phyloP scores from a whole-genome alignment of 345 rosid species.

The Gossypium anomalum region DNA sequence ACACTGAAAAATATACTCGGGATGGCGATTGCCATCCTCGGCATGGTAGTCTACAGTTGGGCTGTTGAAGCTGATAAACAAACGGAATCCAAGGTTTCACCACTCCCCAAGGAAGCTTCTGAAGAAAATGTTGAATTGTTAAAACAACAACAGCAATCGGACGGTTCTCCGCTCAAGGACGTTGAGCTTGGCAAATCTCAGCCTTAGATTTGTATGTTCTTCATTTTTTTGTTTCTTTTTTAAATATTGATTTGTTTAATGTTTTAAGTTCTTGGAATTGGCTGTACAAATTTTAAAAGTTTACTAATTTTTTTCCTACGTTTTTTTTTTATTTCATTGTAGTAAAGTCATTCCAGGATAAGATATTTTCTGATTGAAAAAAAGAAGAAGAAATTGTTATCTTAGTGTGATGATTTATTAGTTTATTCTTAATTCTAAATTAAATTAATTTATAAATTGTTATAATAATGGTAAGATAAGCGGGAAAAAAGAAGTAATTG shows the following conservation, averaged over 20 bases:
- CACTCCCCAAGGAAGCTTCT: neutral
- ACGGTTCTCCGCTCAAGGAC: conserved; percentile 16
- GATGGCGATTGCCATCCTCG: conserved; percentile 36
- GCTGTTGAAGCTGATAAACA: conserved; percentile 30
- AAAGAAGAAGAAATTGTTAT: neutral
- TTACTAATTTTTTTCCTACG: neutral
- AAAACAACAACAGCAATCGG: conserved; percentile 14
- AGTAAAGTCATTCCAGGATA: neutral
- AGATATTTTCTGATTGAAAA: no score
- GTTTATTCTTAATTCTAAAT: neutral
- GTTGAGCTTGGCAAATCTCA: conserved; percentile 23
- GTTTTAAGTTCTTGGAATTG: neutral
- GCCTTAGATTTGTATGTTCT: neutral
- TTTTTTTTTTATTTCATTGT: neutral
- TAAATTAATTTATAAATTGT: no score
- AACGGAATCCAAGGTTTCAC: neutral
- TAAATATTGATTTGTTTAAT: neutral
- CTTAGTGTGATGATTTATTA: neutral
- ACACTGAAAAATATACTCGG: conserved; percentile 37
- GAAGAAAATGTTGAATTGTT: conserved; percentile 21
- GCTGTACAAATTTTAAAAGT: neutral
- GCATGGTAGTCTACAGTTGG: conserved; percentile 38
- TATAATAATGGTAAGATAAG: no score
- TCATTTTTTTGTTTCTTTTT: neutral
- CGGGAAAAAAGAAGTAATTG: no score